Evolutionary conservation across 306 rosid genomes (phyloP).

Genomic region (Ceratonia siliqua): DNA sequence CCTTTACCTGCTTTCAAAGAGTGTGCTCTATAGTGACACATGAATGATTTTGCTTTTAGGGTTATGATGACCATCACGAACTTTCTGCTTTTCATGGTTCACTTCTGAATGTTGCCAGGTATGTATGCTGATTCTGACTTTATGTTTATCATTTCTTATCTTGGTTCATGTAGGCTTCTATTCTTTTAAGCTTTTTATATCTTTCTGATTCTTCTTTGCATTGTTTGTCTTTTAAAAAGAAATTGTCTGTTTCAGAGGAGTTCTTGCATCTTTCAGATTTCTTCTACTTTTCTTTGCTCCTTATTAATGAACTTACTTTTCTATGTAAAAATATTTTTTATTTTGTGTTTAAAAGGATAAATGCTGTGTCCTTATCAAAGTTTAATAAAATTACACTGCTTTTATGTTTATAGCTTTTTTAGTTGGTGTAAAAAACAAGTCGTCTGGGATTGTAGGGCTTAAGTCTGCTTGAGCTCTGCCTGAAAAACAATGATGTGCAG

Average conservation of each 20-base stretch:
- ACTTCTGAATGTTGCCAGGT: constrained; percentile 20
- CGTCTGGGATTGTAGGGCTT: background rate
- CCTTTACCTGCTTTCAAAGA: background rate
- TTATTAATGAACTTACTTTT: background rate
- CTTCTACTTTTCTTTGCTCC: background rate
- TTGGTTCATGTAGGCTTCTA: background rate
- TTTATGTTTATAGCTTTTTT: background rate
- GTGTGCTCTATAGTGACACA: constrained; percentile 8
- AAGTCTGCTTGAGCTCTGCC: background rate
- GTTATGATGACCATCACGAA: background rate
- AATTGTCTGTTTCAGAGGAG: background rate
- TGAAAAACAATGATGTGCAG: background rate
- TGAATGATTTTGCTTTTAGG: constrained; percentile 14
- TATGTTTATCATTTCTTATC: background rate
- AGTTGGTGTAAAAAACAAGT: background rate
- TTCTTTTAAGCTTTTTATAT: background rate
- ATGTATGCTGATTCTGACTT: background rate
- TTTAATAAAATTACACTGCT: background rate
- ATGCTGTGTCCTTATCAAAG: background rate
- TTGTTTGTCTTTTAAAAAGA: background rate
- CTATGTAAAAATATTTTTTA: background rate
- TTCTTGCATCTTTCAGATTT: background rate
- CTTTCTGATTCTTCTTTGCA: background rate
- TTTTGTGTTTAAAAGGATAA: background rate
- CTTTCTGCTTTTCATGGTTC: background rate